Evolutionary conservation across 768 basidiomycete genomes (phyloP).

Genomic region (Pulveroboletus sp.): DNA sequence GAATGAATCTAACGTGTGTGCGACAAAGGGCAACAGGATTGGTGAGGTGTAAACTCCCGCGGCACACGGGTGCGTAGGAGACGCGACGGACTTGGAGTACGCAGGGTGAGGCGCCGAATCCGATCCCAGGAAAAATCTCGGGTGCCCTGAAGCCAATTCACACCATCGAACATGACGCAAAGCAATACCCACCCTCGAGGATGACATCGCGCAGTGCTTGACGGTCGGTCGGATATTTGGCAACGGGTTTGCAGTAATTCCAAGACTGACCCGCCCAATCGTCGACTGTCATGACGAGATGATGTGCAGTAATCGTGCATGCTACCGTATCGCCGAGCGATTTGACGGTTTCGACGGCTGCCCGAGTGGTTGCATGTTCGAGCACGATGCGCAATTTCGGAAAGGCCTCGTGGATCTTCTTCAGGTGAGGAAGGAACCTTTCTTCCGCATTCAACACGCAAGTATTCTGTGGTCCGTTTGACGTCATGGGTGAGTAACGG

Average conservation of each 20-base stretch:
- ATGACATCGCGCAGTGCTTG: conserved; percentile 76
- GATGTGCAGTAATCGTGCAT: conserved; percentile 97
- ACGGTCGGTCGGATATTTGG: conserved; percentile 92
- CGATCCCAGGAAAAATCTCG: conserved; percentile 94
- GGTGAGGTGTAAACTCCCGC: conserved; percentile 96
- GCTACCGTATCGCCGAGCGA: conserved; percentile 76
- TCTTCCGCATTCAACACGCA: conserved; percentile 93
- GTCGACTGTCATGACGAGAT: conserved; percentile 90
- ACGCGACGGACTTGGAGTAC: conserved; percentile 61
- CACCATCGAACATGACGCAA: not conserved
- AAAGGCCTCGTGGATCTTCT: conserved; percentile 75
- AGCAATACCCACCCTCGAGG: conserved; percentile 51
- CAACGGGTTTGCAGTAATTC: conserved; percentile 97
- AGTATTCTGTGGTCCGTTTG: conserved; percentile 54
- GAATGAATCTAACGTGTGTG: conserved; percentile 83
- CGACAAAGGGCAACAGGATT: conserved; percentile 84
- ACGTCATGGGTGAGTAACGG: not conserved
- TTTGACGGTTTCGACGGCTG: conserved; percentile 85
- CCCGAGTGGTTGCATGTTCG: conserved; percentile 93
- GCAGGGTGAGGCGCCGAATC: conserved; percentile 93
- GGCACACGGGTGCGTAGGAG: conserved; percentile 73
- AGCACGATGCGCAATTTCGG: conserved; percentile 91
- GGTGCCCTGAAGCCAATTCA: conserved; percentile 55
- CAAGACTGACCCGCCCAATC: conserved; percentile 95
- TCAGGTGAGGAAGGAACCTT: conserved; percentile 83